Evolutionary conservation across 2,329 filamentous ascomycete species (phyloP).

Genomic region (Nemania bipapillata): DNA sequence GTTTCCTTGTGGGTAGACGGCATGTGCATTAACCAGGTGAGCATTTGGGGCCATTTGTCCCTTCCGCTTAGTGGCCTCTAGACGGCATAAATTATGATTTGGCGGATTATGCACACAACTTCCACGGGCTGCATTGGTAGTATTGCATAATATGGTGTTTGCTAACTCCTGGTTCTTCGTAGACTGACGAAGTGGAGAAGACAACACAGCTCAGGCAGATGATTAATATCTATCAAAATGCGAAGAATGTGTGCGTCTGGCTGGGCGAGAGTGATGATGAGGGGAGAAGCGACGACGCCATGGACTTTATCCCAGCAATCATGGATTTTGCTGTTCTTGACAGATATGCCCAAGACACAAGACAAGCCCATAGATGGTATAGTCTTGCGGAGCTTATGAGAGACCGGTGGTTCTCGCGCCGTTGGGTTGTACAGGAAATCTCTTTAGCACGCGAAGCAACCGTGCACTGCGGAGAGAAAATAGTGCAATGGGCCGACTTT

Average conservation of each 20-base stretch:
- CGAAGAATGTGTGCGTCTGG: slow-evolving; percentile 23
- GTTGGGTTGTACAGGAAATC: slow-evolving; percentile 35
- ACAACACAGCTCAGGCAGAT: slow-evolving; percentile 1
- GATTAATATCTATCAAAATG: slow-evolving; percentile 19
- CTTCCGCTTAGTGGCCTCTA: no score
- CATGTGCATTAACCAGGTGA: slow-evolving; percentile 10
- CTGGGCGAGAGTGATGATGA: slow-evolving; percentile 16
- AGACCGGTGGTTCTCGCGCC: slow-evolving; percentile 32
- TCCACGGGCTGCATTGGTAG: no score
- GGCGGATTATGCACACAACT: no score
- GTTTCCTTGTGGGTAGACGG: not conserved
- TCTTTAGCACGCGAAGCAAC: slow-evolving; percentile 21
- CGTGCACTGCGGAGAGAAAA: slow-evolving; percentile 13
- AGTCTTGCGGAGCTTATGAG: slow-evolving; percentile 22
- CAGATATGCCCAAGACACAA: not conserved
- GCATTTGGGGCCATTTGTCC: no score
- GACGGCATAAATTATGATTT: no score
- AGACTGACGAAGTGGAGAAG: slow-evolving; percentile 13
- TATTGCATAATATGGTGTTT: no score
- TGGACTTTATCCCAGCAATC: slow-evolving; percentile 24
- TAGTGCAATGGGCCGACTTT: slow-evolving; percentile 41
- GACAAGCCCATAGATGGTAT: slow-evolving; percentile 13
- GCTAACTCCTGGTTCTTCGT: no score
- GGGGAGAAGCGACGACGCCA: slow-evolving; percentile 12
- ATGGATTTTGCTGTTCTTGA: slow-evolving; percentile 5